Conservation (phyloP, 192 early-diverging fungal genomes). For the Coemansia sp. region DNA sequence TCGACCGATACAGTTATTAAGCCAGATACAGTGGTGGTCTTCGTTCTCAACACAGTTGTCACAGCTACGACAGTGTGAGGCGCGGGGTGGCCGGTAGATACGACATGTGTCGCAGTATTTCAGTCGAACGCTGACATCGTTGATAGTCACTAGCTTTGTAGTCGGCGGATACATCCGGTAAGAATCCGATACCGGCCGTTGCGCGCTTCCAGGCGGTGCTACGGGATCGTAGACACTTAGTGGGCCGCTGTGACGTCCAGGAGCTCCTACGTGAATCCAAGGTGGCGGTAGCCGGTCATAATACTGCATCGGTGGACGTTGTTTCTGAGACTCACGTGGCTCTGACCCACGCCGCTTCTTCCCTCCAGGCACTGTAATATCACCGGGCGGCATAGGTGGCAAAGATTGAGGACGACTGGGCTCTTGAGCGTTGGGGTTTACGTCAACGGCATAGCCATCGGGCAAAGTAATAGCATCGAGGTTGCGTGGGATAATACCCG, state of each 20-base stretch:
- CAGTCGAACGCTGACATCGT: conserved; percentile 61
- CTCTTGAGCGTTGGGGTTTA: background rate
- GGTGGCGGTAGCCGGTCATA: conserved; percentile 55
- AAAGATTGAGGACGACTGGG: background rate
- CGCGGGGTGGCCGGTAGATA: conserved; percentile 84
- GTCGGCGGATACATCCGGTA: conserved; percentile 39
- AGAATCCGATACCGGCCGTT: conserved; percentile 17
- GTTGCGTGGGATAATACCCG: conserved; percentile 72
- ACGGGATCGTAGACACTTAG: conserved; percentile 47
- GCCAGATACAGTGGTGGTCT: conserved; percentile 94
- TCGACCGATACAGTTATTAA: conserved; percentile 88
- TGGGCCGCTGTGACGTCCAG: conserved; percentile 24
- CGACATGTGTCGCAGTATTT: conserved; percentile 92
- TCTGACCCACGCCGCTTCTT: background rate
- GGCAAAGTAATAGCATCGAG: conserved; percentile 58
- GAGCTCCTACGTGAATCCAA: conserved; percentile 39
- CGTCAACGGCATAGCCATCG: conserved; percentile 34
- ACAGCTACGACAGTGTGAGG: conserved; percentile 85
- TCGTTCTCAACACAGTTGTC: conserved; percentile 89
- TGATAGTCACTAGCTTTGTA: conserved; percentile 61
- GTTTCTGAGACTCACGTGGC: background rate
- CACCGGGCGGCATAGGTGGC: background rate
- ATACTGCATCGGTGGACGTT: conserved; percentile 49
- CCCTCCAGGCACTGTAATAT: background rate
- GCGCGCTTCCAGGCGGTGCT: conserved; percentile 20